Conservation (phyloP, 2,329 filamentous ascomycete species). For the Ceratocystis diversiconidia region DNA sequence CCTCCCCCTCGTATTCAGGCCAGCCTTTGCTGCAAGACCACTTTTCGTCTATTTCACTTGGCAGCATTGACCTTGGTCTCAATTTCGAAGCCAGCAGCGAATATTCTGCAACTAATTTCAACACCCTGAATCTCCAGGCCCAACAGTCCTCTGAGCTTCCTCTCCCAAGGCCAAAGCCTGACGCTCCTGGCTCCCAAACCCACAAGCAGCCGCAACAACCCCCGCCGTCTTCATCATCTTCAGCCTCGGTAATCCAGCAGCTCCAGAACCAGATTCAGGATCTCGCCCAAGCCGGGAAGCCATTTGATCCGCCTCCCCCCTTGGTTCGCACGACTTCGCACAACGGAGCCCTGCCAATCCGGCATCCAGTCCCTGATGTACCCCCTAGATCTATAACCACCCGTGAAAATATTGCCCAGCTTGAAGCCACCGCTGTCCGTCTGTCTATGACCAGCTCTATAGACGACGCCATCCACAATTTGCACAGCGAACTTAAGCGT, state of each 20-base stretch:
- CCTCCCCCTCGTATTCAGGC: slow-evolving; percentile 10
- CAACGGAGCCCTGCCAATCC: slow-evolving; percentile 32
- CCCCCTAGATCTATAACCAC: slow-evolving; percentile 48
- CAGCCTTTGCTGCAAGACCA: not conserved
- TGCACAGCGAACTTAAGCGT: slow-evolving; percentile 57
- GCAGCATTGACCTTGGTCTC: slow-evolving; percentile 5
- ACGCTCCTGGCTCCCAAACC: not conserved
- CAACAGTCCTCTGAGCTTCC: not conserved
- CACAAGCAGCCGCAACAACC: not conserved
- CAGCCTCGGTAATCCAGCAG: slow-evolving; percentile 19
- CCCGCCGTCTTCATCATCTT: slow-evolving; percentile 3
- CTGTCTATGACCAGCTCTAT: slow-evolving; percentile 63
- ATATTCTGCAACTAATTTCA: slow-evolving; percentile 1
- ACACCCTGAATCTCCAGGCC: not conserved
- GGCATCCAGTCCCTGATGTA: slow-evolving; percentile 48
- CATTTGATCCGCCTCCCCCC: slow-evolving; percentile 25
- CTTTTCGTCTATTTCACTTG: slow-evolving; percentile 14
- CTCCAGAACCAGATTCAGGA: slow-evolving; percentile 17
- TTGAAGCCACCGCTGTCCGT: slow-evolving; percentile 62
- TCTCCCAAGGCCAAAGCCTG: not conserved
- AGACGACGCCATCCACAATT: slow-evolving; percentile 60
- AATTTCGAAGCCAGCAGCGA: slow-evolving; percentile 10
- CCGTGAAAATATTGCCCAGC: slow-evolving; percentile 52
- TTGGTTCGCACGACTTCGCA: slow-evolving; percentile 34
- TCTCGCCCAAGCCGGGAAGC: not conserved